A percentile compares a stretch with the other conserved stretches of the same genome.
Evolutionary conservation across 106 monocot species (phyloP).

Genomic region (Iris macrosiphon): DNA sequence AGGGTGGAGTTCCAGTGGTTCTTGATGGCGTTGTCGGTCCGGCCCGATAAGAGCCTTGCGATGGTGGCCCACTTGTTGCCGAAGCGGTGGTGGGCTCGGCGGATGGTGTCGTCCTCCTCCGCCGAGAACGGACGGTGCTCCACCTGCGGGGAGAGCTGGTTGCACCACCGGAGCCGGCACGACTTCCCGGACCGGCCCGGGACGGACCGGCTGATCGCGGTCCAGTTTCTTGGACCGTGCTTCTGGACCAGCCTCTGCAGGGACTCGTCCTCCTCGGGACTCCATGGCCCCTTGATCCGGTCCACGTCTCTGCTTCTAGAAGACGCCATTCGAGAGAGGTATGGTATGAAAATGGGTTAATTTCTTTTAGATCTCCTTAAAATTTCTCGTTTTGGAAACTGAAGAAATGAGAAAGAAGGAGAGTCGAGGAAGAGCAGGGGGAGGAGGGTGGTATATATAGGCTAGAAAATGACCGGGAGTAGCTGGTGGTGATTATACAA

Average conservation of each 20-base stretch:
- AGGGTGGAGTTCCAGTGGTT: slow-evolving; percentile 85
- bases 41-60: slow-evolving; percentile 52
- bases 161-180: slow-evolving; percentile 68
- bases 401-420: too few relatives aligned
- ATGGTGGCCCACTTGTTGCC: slow-evolving; percentile 86
- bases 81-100: slow-evolving; percentile 45
- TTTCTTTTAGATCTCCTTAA: too few relatives aligned
- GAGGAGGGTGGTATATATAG: slow-evolving; percentile 8
- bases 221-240: slow-evolving; percentile 71
- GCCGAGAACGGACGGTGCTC: slow-evolving; percentile 67
- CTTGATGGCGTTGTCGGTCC: slow-evolving; percentile 77
- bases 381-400: background rate
- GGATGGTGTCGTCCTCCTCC: slow-evolving; percentile 57
- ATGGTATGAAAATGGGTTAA: too few relatives aligned
- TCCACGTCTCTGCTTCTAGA: slow-evolving; percentile 26
- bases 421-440: background rate
- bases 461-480: slow-evolving; percentile 11
- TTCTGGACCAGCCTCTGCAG: slow-evolving; percentile 40
- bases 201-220: slow-evolving; percentile 56
- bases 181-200: slow-evolving; percentile 66
- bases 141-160: slow-evolving; percentile 64
- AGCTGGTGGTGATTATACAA: slow-evolving; percentile 19
- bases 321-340: slow-evolving; percentile 23
- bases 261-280: slow-evolving; percentile 61
- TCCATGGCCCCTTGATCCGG: slow-evolving; percentile 78